These are phyloP conservation scores for Saturnispora sanitii DNA, from an alignment of 805 yeast genomes.

Conservation along the genomic window DNA sequence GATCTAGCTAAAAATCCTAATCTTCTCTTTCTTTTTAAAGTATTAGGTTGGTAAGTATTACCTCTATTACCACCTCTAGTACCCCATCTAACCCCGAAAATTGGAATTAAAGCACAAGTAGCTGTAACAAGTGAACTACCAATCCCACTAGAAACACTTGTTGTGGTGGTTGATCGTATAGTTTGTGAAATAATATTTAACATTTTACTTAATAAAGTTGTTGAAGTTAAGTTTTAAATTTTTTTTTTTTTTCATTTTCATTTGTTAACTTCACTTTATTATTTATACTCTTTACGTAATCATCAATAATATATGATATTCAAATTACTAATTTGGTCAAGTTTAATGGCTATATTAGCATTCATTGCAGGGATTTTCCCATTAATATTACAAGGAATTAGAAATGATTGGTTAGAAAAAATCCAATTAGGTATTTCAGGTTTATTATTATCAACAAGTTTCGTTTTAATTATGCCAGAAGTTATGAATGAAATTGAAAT, in stretches of 20 bases:
- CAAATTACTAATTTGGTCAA: not conserved
- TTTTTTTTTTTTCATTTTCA: not conserved
- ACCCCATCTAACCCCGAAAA: constrained; percentile 23
- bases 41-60: constrained; percentile 90
- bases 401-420: too few species aligned
- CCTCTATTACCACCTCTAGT: constrained; percentile 76
- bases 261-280: not conserved
- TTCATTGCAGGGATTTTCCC: constrained; percentile 11
- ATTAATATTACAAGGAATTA: not conserved
- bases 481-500: constrained; percentile 3
- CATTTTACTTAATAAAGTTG: too few species aligned
- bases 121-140: not conserved
- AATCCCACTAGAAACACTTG: not conserved
- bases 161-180: too few species aligned
- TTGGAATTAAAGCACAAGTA: constrained; percentile 4
- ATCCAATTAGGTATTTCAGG: too few species aligned
- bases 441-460: constrained; percentile 10
- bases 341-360: constrained; percentile 7
- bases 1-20: constrained; percentile 84
- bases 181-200: too few species aligned
- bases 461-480: constrained; percentile 11
- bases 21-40: constrained; percentile 79
- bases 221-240: not conserved
- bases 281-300: not conserved
- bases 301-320: not conserved